These are phyloP conservation scores for Blumeria graminis DNA, from an alignment of 2,329 filamentous ascomycete genomes.

Conservation along the genomic window DNA sequence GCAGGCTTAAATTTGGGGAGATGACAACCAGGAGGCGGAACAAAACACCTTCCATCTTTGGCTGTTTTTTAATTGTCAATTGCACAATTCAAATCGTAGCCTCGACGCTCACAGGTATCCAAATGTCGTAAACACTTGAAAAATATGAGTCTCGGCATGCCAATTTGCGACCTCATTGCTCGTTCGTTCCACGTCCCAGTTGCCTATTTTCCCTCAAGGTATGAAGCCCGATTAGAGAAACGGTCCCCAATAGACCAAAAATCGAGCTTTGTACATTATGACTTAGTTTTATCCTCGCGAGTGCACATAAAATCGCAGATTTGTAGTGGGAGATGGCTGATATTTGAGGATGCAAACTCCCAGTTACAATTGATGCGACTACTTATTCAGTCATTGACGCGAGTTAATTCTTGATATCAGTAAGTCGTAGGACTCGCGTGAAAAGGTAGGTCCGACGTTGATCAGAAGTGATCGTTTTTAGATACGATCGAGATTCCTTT, in stretches of 20 bases:
- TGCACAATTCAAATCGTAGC: no score
- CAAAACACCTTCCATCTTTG: no score
- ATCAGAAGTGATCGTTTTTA: not conserved
- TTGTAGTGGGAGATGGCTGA: not conserved
- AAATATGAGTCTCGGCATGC: no score
- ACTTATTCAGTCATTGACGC: not conserved
- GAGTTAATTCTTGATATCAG: not conserved
- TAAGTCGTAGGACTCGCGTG: not conserved
- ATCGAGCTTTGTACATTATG: not conserved
- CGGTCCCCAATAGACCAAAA: not conserved
- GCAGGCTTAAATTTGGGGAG: no score
- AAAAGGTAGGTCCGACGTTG: not conserved
- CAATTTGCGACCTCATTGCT: no score
- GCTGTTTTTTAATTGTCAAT: no score
- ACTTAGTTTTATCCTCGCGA: not conserved
- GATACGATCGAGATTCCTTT: no score
- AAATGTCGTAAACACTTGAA: no score
- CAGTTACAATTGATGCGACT: not conserved
- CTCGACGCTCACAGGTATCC: no score
- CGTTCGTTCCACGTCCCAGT: not conserved
- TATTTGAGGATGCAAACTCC: not conserved
- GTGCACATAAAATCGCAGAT: not conserved
- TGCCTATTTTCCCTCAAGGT: not conserved
- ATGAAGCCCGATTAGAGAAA: not conserved
- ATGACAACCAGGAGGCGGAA: no score